Conservation (phyloP, 1,284 basidiomycete genomes). For the Inonotus obliquus region DNA sequence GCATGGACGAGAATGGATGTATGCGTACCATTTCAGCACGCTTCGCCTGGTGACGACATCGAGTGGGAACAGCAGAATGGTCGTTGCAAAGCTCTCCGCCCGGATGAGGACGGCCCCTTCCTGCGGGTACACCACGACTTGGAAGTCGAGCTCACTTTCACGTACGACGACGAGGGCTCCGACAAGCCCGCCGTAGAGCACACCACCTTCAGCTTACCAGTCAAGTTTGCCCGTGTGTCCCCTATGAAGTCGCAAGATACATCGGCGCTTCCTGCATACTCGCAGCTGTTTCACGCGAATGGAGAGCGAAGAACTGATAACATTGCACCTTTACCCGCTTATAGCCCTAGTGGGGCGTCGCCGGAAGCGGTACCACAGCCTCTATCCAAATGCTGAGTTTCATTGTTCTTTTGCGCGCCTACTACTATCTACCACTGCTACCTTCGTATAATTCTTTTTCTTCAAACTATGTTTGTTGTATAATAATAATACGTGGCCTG, state of each 20-base stretch:
- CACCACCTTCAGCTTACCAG: slow-evolving; percentile 46
- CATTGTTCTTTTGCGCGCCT: not conserved
- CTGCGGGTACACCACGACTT: slow-evolving; percentile 54
- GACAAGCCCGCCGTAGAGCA: slow-evolving; percentile 30
- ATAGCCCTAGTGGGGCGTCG: slow-evolving; percentile 34
- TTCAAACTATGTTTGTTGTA: not conserved
- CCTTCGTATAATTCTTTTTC: not conserved
- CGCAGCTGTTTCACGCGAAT: slow-evolving; percentile 66
- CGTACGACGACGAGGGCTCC: slow-evolving; percentile 48
- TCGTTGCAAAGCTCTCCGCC: slow-evolving; percentile 35
- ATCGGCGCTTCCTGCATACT: slow-evolving; percentile 62
- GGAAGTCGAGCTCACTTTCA: slow-evolving; percentile 46
- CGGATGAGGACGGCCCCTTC: slow-evolving; percentile 48
- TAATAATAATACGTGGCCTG: not conserved
- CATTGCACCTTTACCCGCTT: slow-evolving; percentile 60
- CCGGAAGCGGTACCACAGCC: not conserved
- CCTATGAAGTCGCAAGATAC: slow-evolving; percentile 27
- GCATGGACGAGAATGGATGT: slow-evolving; percentile 62
- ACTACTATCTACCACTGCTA: not conserved
- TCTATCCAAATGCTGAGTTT: not conserved
- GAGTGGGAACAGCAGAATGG: slow-evolving; percentile 38
- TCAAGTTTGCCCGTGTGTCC: slow-evolving; percentile 43
- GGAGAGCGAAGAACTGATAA: slow-evolving; percentile 68
- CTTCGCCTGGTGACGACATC: slow-evolving; percentile 23
- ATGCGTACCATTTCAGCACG: slow-evolving; percentile 41